Evolutionary conservation across 768 basidiomycete species (phyloP), one percentile per base, ranked within the genome.

Genomic region (Albatrellus ellisii): DNA sequence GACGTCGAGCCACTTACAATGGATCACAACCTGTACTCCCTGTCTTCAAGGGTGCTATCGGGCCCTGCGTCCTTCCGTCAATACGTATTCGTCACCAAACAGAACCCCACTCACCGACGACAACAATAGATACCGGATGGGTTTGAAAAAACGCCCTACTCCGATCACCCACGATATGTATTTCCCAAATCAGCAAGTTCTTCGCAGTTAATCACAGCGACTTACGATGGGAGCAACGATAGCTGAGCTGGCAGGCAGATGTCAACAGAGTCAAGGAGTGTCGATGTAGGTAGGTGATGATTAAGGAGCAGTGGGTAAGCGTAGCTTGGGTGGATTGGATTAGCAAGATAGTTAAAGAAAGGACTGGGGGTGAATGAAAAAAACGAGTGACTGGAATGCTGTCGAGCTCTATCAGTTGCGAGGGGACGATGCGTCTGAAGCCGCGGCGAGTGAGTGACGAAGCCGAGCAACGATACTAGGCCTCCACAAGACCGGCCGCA

Each of bases 351-450:
- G 37, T 22, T 39, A 39, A 14, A 22, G 38, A 39, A 39, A 39
- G 38, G 36, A 27, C 38, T n/a, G 38, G 24, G 14, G 38, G 14
- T 12, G 27, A 32, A 12, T 41, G 31, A 47, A 50, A 50, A 29
- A 43, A 50, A 50, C 26, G 49, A 50, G 43, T 45, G 49, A 44
- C 40, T 45, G 49, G 37, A 47, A 18, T 36, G 35, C 12, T 18
- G 14, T 18, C 15, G 20, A 32, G 35, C 43, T 48, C 49, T 45
- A 44, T 42, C n/a, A 26, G 24, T 12, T 11, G 22, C 22, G 10
- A 14, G 24, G 24, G 17, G 21, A 24, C 38, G 38, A 27, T 26
- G 27, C 24, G 26, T 20, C n/a, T n/a, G 12, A 39, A 39, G 29
- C 17, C 29, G 22, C n/a, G 20, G 26, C 40, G 27, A 26, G 36